Evolutionary conservation across 768 basidiomycete species (phyloP).

Genomic region (Chalciporus piperatus): DNA sequence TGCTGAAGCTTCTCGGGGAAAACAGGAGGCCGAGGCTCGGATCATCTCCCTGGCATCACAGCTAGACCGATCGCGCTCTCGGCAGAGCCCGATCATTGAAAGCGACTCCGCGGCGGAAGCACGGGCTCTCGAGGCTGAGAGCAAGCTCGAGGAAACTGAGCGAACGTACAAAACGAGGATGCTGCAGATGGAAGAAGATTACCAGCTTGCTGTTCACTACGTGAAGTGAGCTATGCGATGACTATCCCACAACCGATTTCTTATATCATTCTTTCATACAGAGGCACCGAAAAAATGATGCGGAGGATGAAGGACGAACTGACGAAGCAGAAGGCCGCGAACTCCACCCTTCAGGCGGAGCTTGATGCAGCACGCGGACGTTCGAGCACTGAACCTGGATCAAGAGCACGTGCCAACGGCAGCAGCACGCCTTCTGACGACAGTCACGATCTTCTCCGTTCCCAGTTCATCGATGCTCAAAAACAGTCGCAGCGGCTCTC

Average conservation of each 20-base stretch:
- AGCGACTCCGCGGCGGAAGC: conserved; percentile 38
- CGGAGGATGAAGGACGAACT: conserved; percentile 94
- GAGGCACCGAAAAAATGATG: conserved; percentile 98
- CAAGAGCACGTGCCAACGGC: conserved; percentile 62
- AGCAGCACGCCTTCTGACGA: conserved; percentile 82
- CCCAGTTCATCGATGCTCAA: conserved; percentile 75
- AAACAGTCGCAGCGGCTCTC: conserved; percentile 70
- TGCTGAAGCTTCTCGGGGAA: conserved; percentile 58
- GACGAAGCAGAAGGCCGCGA: conserved; percentile 83
- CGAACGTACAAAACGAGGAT: conserved; percentile 74
- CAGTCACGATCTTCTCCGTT: conserved; percentile 56
- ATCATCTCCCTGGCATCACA: conserved; percentile 61
- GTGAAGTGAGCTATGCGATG: conserved; percentile 71
- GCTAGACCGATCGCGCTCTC: conserved; percentile 60
- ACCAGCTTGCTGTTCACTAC: conserved; percentile 94
- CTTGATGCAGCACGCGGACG: conserved; percentile 68
- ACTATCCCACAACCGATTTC: conserved; percentile 9
- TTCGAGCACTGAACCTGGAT: conserved; percentile 49
- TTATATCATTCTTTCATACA: conserved; percentile 32
- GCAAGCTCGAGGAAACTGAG: conserved; percentile 76
- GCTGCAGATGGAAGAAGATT: conserved; percentile 91
- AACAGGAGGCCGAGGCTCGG: conserved; percentile 73
- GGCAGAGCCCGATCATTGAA: conserved; percentile 50
- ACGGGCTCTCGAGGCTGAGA: conserved; percentile 67
- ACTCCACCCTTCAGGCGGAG: conserved; percentile 79